Conservation (phyloP, 2,329 filamentous ascomycete species). For the Grosmannia penicillata region DNA sequence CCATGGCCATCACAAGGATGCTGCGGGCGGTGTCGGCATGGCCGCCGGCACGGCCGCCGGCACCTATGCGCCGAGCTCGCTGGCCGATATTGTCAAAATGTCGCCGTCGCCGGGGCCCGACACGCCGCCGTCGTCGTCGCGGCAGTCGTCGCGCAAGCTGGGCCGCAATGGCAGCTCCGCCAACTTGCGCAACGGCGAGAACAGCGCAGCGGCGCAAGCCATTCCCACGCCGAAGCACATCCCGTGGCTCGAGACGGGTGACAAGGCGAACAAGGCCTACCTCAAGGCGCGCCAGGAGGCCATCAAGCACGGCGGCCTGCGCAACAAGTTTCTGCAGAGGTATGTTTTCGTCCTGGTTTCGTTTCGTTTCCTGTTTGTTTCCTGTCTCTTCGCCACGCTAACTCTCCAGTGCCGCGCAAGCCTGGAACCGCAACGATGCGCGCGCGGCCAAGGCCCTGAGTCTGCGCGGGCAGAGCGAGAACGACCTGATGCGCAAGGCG, state of each 20-base stretch:
- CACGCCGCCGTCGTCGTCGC: slow-evolving; percentile 26
- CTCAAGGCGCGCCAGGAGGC: slow-evolving; percentile 90
- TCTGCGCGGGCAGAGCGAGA: slow-evolving; percentile 88
- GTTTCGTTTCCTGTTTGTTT: too few species aligned
- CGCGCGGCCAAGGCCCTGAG: slow-evolving; percentile 90
- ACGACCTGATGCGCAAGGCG: slow-evolving; percentile 91
- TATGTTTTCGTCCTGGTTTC: too few species aligned
- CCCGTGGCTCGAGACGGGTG: slow-evolving; percentile 90
- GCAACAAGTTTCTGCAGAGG: slow-evolving; percentile 96
- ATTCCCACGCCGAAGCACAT: slow-evolving; percentile 85
- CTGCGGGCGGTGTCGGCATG: slow-evolving; percentile 12
- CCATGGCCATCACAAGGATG: slow-evolving; percentile 62
- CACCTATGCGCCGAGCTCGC: slow-evolving; percentile 48
- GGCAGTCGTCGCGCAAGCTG: slow-evolving; percentile 44
- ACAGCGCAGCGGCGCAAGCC: slow-evolving; percentile 65
- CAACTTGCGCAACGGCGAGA: slow-evolving; percentile 54
- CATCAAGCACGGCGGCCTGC: slow-evolving; percentile 89
- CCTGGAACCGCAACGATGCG: slow-evolving; percentile 96
- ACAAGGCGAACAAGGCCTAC: slow-evolving; percentile 82
- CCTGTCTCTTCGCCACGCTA: too few species aligned
- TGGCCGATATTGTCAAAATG: slow-evolving; percentile 94
- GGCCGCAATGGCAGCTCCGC: slow-evolving; percentile 50
- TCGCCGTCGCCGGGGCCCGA: slow-evolving; percentile 64
- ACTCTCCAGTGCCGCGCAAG: slow-evolving; percentile 66
- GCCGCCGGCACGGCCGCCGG: slow-evolving; percentile 2